phyloP scores from a whole-genome alignment of 2,329 filamentous ascomycete species.

The Aureobasidium sp. region DNA sequence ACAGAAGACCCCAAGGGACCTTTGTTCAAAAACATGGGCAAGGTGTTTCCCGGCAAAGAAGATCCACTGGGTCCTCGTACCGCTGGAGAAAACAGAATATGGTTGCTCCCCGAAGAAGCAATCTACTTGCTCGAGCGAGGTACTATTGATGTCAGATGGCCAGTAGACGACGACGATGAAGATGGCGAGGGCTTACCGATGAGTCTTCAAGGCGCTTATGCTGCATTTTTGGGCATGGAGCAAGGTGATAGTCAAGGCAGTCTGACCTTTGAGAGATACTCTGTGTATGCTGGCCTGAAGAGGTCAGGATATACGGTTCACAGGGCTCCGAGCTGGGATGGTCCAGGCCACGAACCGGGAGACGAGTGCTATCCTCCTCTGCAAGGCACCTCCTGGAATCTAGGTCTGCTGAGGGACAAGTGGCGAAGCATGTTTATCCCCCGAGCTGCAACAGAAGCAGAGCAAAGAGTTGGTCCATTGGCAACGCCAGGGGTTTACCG shows the following conservation, averaged over 20 bases:
- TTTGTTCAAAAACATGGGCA: conserved; percentile 69
- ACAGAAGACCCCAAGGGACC: conserved; percentile 64
- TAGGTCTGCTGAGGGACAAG: conserved; percentile 3
- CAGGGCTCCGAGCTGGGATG: conserved; percentile 49
- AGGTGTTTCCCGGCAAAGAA: conserved; percentile 49
- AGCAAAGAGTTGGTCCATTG: conserved; percentile 35
- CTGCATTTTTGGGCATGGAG: conserved; percentile 67
- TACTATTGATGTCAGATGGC: conserved; percentile 80
- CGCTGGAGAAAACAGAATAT: conserved; percentile 39
- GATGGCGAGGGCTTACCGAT: conserved; percentile 65
- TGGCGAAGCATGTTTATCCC: conserved; percentile 6
- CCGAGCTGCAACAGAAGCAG: background rate
- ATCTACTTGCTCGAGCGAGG: conserved; percentile 84
- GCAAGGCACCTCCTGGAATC: background rate
- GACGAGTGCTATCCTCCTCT: conserved; percentile 20
- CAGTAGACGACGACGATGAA: conserved; percentile 36
- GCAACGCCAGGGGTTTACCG: conserved; percentile 46
- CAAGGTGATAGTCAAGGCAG: conserved; percentile 45
- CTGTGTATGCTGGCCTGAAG: conserved; percentile 78
- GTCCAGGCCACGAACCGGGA: conserved; percentile 17
- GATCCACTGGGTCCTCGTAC: conserved; percentile 26
- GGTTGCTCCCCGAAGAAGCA: conserved; percentile 86
- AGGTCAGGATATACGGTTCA: conserved; percentile 73
- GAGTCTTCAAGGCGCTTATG: conserved; percentile 84
- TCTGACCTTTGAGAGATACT: conserved; percentile 67